Evolutionary conservation across 805 yeast species (phyloP), one percentile per base, ranked within the genome.

Genomic region (Candida chilensis): DNA sequence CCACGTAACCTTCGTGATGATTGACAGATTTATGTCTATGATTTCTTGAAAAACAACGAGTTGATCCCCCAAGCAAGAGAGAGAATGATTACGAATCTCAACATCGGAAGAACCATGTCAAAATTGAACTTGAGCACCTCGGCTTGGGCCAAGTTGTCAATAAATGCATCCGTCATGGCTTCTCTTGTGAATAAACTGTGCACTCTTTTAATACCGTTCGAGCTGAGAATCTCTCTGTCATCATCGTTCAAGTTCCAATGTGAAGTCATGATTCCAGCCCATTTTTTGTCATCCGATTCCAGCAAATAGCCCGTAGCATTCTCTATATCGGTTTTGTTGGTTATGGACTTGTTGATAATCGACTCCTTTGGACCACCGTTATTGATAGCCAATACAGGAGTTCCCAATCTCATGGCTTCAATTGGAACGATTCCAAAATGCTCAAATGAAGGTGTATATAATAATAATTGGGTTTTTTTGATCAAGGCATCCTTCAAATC

Each of bases 391-490:
- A 92, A 57, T 0, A 88, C 96, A 0, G 95, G 86, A 0, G 79
- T 78, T 17, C 83, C 80, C 34, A 72, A 64, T 28, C 79, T 67
- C 96, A 92, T 88, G 9, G 95, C 88, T 50, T 92, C 98, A 11
- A 92, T 65, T 2, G 99, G 99, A 7, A 92, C 99, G 39, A 92
- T 92, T 10, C 99, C 99, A 49, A 92, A 92, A 57, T 92, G 99
- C 52, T 92, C 98, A 43, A 70, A 71, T 0, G 82, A 66, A 3
- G 99, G 98, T 0, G 99, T 92, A 48, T 92, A 92, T 27, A 88
- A 55, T 15, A 92, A 62, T 33, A 82, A 41, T 28, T 68, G 66
- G 2, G 88, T 65, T 7, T 60, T 52, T 22, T 66, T 50, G 20
- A 92, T 57, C 17, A 92, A 63, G 2, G 67, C 58, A 47, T 65